A percentile compares a stretch with the other conserved stretches of the same genome.
Conservation (phyloP, 2,329 filamentous ascomycete genomes). For the Stylonectria norvegica region DNA sequence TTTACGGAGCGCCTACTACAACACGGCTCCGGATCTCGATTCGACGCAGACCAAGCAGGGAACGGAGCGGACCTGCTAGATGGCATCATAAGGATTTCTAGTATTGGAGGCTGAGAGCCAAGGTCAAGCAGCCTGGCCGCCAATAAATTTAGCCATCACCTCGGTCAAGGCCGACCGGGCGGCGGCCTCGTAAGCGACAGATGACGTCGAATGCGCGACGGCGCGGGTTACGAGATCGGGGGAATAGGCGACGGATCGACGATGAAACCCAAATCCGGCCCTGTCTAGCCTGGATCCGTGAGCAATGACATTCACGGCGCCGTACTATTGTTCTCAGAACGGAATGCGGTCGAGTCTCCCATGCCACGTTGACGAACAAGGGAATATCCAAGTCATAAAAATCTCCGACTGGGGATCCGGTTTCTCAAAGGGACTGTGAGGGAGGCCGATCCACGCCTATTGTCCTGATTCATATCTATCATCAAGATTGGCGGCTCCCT, state of each 20-base stretch:
- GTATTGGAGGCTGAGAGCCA: no score
- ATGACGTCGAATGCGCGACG: conserved; percentile 25
- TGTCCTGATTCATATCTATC: conserved; percentile 13
- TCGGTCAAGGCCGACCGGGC: conserved; percentile 7
- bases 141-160: background rate
- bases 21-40: no score
- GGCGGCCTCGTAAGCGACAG: conserved; percentile 3
- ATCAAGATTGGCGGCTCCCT: conserved; percentile 24
- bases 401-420: conserved; percentile 12
- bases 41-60: background rate
- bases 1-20: no score
- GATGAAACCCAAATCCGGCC: conserved; percentile 10
- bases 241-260: conserved; percentile 26
- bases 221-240: conserved; percentile 21
- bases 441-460: background rate
- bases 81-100: background rate
- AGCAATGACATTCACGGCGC: no score
- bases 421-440: conserved; percentile 9
- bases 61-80: conserved; percentile 1
- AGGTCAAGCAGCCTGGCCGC: background rate
- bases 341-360: no score
- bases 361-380: conserved; percentile 9
- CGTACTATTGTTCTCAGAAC: conserved; percentile 1
- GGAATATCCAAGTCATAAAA: conserved; percentile 14
- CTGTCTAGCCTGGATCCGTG: background rate